phyloP scores from a whole-genome alignment of 2,329 filamentous ascomycete species.

The Penicillium sp. region DNA sequence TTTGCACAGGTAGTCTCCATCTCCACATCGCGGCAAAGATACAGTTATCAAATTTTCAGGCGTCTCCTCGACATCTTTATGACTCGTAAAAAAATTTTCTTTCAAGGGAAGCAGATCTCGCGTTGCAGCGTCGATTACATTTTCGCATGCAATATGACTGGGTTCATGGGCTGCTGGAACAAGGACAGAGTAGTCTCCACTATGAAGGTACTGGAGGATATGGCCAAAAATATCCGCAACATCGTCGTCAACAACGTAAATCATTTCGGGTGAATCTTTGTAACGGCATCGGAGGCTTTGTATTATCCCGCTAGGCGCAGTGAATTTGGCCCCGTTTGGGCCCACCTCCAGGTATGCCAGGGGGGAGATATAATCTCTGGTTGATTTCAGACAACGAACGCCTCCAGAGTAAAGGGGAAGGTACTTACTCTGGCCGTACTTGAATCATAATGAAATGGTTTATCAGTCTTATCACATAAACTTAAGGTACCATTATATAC shows the following conservation, averaged over 20 bases:
- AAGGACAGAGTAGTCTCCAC: too few relatives aligned
- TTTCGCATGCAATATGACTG: too few relatives aligned
- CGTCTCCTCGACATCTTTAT: constrained; percentile 4
- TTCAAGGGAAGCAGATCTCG: too few relatives aligned
- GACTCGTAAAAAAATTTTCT: too few relatives aligned
- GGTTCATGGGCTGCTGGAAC: too few relatives aligned
- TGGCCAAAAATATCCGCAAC: too few relatives aligned
- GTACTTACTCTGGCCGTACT: constrained; percentile 6
- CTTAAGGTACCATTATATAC: constrained; percentile 2
- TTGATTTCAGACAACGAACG: neutral
- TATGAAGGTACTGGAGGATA: too few relatives aligned
- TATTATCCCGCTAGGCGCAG: neutral
- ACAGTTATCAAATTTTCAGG: neutral
- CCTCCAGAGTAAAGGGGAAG: constrained; percentile 1
- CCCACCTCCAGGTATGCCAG: neutral
- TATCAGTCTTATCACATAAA: neutral
- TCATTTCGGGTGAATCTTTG: neutral
- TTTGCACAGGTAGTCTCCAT: constrained; percentile 4
- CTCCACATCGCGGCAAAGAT: constrained; percentile 3
- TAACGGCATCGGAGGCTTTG: constrained; percentile 2
- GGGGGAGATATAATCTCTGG: neutral
- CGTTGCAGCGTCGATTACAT: too few relatives aligned
- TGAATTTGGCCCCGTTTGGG: neutral
- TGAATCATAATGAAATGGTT: constrained; percentile 2
- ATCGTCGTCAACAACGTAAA: too few relatives aligned